Evolutionary conservation across 352 stramenopile genomes (phyloP).

Genomic region (Globisporangium nagaii): DNA sequence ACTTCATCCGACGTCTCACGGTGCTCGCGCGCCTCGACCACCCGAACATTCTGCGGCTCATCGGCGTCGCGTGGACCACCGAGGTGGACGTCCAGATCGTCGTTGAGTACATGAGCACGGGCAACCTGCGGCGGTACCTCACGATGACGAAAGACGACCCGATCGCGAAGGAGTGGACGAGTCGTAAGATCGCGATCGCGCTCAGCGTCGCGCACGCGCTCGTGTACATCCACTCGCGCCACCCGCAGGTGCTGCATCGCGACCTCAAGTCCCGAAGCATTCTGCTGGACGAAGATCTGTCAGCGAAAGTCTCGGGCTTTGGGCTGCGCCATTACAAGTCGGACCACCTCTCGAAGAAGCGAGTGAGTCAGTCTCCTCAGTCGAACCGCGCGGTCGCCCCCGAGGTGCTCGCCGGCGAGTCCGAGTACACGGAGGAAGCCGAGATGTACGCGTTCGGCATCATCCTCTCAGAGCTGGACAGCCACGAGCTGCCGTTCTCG

Average conservation of each 20-base stretch:
- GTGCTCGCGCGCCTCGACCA: constrained; percentile 58
- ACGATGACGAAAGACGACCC: constrained; percentile 21
- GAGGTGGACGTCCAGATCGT: constrained; percentile 55
- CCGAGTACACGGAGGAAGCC: constrained; percentile 28
- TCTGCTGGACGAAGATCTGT: constrained; percentile 43
- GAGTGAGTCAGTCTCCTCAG: constrained; percentile 10
- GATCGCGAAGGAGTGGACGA: constrained; percentile 30
- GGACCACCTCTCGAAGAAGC: constrained; percentile 13
- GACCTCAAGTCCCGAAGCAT: constrained; percentile 73
- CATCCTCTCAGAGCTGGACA: constrained; percentile 67
- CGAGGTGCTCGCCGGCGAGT: constrained; percentile 51
- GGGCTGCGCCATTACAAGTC: constrained; percentile 36
- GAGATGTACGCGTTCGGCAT: constrained; percentile 77
- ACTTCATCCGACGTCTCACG: constrained; percentile 67
- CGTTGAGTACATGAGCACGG: constrained; percentile 67
- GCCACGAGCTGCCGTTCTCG: constrained; percentile 58
- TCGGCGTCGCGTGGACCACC: constrained; percentile 68
- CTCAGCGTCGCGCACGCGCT: constrained; percentile 56
- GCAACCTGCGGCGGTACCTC: constrained; percentile 56
- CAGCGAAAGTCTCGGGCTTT: constrained; percentile 70
- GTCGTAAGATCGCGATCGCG: constrained; percentile 52
- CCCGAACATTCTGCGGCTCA: constrained; percentile 73
- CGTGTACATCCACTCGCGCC: constrained; percentile 60
- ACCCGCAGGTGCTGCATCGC: constrained; percentile 52
- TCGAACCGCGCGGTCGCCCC: constrained; percentile 61